Base-by-base conservation (phyloP, 1,284 basidiomycete genomes). In the Irpex sp. region DNA sequence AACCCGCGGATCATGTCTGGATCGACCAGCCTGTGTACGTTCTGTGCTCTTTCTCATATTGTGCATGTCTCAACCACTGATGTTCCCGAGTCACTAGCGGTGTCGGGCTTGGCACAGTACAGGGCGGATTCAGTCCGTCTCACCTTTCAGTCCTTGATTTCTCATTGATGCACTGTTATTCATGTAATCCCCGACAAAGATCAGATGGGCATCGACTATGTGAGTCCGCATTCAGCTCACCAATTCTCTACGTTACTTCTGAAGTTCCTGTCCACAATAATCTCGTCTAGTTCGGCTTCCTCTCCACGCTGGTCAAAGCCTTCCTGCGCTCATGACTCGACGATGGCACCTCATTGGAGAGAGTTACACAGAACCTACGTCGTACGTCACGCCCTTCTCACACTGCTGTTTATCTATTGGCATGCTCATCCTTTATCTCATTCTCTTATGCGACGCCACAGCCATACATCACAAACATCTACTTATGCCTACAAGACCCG, bases 201-300 rank as follows among this genome's bases (percentile, higher is more conserved):
- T 65, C 85, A 89, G 71, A 81, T 91, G 77, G 88, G 81, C 2
- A 67, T 75, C 59, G 89, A 91, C 71, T 91, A 90, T 66, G 89
- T 90, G 64, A 68, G 85, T 55, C 15, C 21, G 26, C 26, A 26
- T 26, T 26, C 26, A 26, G 26, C 26, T 26, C 26, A 26, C 8
- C 51, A 19, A 19, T 34, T 26, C 5, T 11, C n/a, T 15, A 37
- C 34, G 17, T 47, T 47, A 4, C 36, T 49, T 56, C 26, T 9
- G 13, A 52, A 52, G 11, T 3, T 26, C 15, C 31, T 11, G 11
- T 34, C 48, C n/a, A 21, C 49, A 26, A 8, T n/a, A 49, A 57
- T 17, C 9, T 17, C 5, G 7, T 58, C 5, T 36, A 71, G 71
- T 62, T 72, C 26, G 66, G 65, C 17, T 71, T 71, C 62, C 63